phyloP scores from a whole-genome alignment of 306 rosid species.

The Vigna trinervia region DNA sequence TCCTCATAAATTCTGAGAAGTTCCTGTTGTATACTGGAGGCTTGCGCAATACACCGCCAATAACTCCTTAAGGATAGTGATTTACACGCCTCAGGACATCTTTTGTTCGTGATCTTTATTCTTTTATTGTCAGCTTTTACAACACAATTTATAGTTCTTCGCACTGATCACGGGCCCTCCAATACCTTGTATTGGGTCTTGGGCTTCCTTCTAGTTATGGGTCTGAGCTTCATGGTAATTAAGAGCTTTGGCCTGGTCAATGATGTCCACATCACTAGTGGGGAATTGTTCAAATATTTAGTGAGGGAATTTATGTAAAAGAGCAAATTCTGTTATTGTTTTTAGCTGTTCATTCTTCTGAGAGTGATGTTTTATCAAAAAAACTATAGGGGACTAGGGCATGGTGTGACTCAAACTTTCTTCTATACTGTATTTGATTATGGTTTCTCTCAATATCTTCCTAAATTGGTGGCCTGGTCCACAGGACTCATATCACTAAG shows the following conservation, averaged over 20 bases:
- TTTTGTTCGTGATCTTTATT: no score
- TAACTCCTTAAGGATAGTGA: no score
- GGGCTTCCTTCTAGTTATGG: no score
- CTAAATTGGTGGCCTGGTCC: neutral
- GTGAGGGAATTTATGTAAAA: neutral
- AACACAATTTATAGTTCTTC: no score
- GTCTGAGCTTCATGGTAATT: no score
- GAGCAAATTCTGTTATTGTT: slow-evolving; percentile 9
- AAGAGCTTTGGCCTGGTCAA: slow-evolving; percentile 1
- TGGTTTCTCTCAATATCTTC: slow-evolving; percentile 17
- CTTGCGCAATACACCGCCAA: no score
- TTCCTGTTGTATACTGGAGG: no score
- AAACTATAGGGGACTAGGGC: slow-evolving; percentile 20
- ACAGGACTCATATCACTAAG: neutral
- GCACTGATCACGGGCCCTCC: no score
- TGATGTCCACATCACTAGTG: neutral
- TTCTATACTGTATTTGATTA: neutral
- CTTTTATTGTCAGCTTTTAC: no score
- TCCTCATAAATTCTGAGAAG: no score
- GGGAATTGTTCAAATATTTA: slow-evolving; percentile 14
- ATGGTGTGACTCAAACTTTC: slow-evolving; percentile 22
- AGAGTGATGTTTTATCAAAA: slow-evolving; percentile 12
- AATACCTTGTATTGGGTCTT: no score
- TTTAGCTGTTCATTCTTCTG: slow-evolving; percentile 27
- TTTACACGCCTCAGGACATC: no score